Percentiles rank a stretch among this genome's conserved stretches.
Evolutionary conservation across 2,329 filamentous ascomycete genomes (phyloP).

Genomic region (Botryotinia calthae): DNA sequence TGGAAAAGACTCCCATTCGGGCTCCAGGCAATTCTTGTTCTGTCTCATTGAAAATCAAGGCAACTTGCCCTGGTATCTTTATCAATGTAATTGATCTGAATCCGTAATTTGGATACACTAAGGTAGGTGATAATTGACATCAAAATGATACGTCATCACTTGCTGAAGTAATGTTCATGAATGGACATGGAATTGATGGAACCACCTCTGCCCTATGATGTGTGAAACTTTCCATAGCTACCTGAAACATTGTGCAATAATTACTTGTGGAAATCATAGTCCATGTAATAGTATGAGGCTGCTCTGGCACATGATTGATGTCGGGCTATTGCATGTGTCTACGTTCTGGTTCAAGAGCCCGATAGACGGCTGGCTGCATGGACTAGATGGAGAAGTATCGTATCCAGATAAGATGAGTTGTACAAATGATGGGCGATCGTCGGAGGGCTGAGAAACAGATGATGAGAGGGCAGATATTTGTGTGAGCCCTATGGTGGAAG

Average conservation of each 20-base stretch:
- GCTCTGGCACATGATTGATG: background rate
- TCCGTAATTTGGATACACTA: background rate
- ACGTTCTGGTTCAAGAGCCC: conserved; percentile 1
- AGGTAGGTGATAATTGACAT: background rate
- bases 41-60: background rate
- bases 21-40: background rate
- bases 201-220: conserved; percentile 8
- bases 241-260: background rate
- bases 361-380: conserved; percentile 8
- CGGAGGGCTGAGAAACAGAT: conserved; percentile 1
- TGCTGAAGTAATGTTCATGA: background rate
- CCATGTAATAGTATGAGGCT: background rate
- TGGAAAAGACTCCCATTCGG: background rate
- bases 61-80: background rate
- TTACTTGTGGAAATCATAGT: background rate
- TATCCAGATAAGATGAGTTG: background rate
- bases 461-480: conserved; percentile 1
- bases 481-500: background rate
- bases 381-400: background rate
- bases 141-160: background rate
- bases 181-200: background rate
- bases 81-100: background rate
- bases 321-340: background rate
- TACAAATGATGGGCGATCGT: conserved; percentile 1
- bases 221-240: background rate